phyloP scores from a whole-genome alignment of 2,329 filamentous ascomycete species.

The Graphilbum sp. region DNA sequence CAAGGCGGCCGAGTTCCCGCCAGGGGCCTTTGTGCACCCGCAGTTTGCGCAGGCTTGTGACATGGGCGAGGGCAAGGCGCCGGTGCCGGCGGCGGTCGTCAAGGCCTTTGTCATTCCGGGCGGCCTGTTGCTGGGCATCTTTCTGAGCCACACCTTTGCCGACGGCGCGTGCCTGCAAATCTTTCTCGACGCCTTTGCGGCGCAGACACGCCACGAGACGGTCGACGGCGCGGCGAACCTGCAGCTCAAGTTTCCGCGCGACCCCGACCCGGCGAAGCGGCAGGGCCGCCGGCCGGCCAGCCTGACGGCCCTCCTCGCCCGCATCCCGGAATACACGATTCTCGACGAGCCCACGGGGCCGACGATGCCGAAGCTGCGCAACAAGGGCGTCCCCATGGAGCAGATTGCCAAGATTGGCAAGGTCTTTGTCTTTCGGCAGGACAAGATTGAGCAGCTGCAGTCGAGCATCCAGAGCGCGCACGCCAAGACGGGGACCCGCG shows the following conservation, averaged over 20 bases:
- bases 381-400: conserved; percentile 13
- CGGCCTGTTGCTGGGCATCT: conserved; percentile 23
- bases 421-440: conserved; percentile 21
- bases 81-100: conserved; percentile 21
- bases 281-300: too few species aligned
- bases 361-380: conserved; percentile 16
- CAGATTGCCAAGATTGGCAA: conserved; percentile 21
- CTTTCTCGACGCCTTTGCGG: conserved; percentile 23
- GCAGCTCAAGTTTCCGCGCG: conserved; percentile 8
- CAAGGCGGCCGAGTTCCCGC: conserved; percentile 14
- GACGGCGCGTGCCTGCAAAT: conserved; percentile 23
- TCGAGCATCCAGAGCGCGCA: background rate
- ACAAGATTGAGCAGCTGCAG: background rate
- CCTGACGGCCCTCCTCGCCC: conserved; percentile 10
- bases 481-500: background rate
- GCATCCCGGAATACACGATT: conserved; percentile 22
- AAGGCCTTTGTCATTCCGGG: conserved; percentile 21
- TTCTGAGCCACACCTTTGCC: conserved; percentile 24
- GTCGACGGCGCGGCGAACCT: conserved; percentile 11
- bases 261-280: too few species aligned
- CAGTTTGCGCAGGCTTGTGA: conserved; percentile 9
- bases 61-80: conserved; percentile 6
- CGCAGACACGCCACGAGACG: conserved; percentile 14
- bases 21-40: conserved; percentile 14
- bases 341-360: conserved; percentile 19